Conservation (phyloP, 768 basidiomycete species). For the Clitopilus hobsonii region DNA sequence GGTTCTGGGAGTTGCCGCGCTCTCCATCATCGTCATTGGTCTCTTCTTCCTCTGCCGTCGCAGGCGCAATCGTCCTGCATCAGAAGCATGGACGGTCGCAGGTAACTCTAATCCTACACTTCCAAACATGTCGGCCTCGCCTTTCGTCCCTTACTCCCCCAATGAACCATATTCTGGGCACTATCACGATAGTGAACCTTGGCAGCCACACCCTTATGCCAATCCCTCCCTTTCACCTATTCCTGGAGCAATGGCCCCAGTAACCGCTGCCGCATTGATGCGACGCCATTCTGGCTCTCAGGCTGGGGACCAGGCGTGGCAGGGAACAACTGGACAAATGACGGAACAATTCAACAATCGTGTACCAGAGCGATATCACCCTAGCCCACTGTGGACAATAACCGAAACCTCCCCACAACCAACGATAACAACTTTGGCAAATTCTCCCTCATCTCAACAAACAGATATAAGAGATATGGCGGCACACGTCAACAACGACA, state of each 20-base stretch:
- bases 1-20: slow-evolving; percentile 24
- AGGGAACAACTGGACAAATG: slow-evolving; percentile 12
- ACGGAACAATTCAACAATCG: slow-evolving; percentile 6
- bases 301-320: slow-evolving; percentile 6
- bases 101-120: slow-evolving; percentile 12
- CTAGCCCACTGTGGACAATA: slow-evolving; percentile 14
- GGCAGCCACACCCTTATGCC: slow-evolving; percentile 5
- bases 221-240: not conserved
- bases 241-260: not conserved
- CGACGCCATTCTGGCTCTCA: not conserved
- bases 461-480: slow-evolving; percentile 5
- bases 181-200: not conserved
- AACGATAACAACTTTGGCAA: slow-evolving; percentile 8
- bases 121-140: not conserved
- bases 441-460: slow-evolving; percentile 9
- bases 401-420: slow-evolving; percentile 15
- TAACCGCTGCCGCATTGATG: not conserved
- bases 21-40: slow-evolving; percentile 20
- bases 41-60: slow-evolving; percentile 26
- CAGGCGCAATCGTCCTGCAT: slow-evolving; percentile 20
- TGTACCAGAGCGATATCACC: slow-evolving; percentile 13
- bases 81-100: slow-evolving; percentile 30
- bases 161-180: not conserved
- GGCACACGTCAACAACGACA: not conserved
- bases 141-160: slow-evolving; percentile 1